A percentile compares a stretch with the other conserved stretches of the same genome.
Evolutionary conservation across 306 rosid genomes (phyloP).

Genomic region (Medicago lupulina): DNA sequence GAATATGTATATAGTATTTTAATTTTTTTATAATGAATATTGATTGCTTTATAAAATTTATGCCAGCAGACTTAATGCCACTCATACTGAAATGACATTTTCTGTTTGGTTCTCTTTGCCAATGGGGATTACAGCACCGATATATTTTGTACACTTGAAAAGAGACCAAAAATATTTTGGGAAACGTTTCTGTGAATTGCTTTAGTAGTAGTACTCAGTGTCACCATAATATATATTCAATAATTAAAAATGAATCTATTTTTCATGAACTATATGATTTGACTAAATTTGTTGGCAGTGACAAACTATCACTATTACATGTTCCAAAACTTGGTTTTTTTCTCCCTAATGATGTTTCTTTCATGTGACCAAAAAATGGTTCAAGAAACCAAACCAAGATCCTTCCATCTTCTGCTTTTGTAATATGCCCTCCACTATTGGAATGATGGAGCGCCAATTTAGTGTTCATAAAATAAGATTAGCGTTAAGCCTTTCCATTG

Average conservation of each 20-base stretch:
- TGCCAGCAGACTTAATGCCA: constrained; percentile 9
- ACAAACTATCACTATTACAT: background rate
- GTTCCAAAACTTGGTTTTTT: constrained; percentile 4
- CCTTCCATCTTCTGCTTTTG: background rate
- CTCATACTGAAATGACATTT: constrained; percentile 2
- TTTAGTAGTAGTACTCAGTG: background rate
- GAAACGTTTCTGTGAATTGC: constrained; percentile 12
- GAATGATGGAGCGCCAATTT: constrained; percentile 7
- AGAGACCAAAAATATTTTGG: background rate
- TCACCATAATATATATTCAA: too few relatives aligned
- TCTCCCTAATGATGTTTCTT: background rate
- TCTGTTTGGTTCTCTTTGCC: constrained; percentile 2
- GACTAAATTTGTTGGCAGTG: background rate
- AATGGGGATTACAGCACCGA: background rate
- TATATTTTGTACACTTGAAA: constrained; percentile 14
- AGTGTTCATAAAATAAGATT: constrained; percentile 1
- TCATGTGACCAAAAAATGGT: background rate
- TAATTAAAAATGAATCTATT: too few relatives aligned
- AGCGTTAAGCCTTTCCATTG: constrained; percentile 1
- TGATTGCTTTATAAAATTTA: constrained; percentile 18
- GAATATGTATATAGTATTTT: constrained; percentile 17
- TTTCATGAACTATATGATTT: background rate
- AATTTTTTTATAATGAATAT: background rate
- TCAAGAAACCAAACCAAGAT: constrained; percentile 16
- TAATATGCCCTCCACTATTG: background rate